Evolutionary conservation across 1,284 basidiomycete species (phyloP), one percentile per base, ranked within the genome.

Genomic region (Malassezia yamatoensis): DNA sequence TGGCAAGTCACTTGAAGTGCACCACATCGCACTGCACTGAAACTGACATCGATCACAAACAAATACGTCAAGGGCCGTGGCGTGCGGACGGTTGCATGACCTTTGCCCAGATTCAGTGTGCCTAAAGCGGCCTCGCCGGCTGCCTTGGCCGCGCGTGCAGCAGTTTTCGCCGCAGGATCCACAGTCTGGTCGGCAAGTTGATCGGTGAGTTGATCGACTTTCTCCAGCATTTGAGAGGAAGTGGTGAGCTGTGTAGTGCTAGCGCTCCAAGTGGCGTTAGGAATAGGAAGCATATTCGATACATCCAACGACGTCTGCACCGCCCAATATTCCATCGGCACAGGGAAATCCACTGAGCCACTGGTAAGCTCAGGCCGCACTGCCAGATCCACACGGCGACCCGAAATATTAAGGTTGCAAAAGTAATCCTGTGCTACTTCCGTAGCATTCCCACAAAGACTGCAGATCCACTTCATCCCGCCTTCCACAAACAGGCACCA

Each of bases 341-440:
- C 91, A 13, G 80, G 78, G 66, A 96, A 94, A 75, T 98, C 94
- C 57, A 96, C 82, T 0, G 90, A 93, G 9, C 94, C 94, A 72
- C 85, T 85, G 64, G 83, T 85, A 15, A 99, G 79, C 76, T 99
- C 94, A 2, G 87, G 87, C 7, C 90, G 82, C 58, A 87, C 79
- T 29, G 82, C 77, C 63, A 90, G 84, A 75, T 98, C 93, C 46
- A 91, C 77, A 24, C 93, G 82, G 67, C 86, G 80, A 32, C 87
- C 81, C 66, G 84, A 86, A 40, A 83, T 81, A 65, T 91, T 87
- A 36, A 96, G 78, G 66, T 87, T 85, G 66, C 83, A 86, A 72
- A 90, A 96, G 77, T 96, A 96, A 54, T 86, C 84, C 37, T 64
- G 56, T 9, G 65, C 59, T 9, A 72, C 90, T 78, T 84, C 81